These are phyloP conservation scores for Pseudocercospora pini-densiflorae DNA, from an alignment of 2,329 filamentous ascomycete species.

Conservation along the genomic window DNA sequence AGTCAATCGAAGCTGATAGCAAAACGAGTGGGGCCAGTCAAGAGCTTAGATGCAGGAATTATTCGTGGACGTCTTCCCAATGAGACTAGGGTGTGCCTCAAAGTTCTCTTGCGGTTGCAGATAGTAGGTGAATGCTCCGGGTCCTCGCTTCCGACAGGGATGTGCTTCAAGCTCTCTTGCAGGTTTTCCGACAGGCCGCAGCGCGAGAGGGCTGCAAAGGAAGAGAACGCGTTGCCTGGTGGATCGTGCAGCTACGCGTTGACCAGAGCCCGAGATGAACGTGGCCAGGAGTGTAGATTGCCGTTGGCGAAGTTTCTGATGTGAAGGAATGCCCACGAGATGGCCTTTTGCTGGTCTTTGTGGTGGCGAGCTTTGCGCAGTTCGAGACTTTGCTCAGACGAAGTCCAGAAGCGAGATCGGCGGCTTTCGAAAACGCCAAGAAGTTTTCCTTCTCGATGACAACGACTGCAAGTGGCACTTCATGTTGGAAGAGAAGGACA, in stretches of 20 bases:
- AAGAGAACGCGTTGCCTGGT: not conserved
- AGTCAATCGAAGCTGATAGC: not conserved
- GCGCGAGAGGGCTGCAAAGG: not conserved
- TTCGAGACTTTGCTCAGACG: not conserved
- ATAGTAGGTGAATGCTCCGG: conserved; percentile 3
- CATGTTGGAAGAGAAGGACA: not conserved
- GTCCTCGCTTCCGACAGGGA: not conserved
- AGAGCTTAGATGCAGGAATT: not conserved
- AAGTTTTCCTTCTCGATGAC: not conserved
- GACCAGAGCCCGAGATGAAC: not conserved
- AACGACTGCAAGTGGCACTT: not conserved
- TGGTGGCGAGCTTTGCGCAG: not conserved
- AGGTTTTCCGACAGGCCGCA: not conserved
- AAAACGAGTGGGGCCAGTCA: not conserved
- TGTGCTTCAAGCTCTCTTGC: not conserved
- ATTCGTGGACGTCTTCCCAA: not conserved
- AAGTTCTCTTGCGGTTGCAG: conserved; percentile 3
- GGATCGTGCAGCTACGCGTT: not conserved
- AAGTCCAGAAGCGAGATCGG: not conserved
- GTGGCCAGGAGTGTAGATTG: not conserved
- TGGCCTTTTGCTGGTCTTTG: not conserved
- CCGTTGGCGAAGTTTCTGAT: not conserved
- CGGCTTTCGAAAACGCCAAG: not conserved
- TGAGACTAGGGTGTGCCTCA: not conserved
- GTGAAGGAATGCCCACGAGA: not conserved